These are phyloP conservation scores for Huntiella decipiens DNA, from an alignment of 2,329 filamentous ascomycete genomes.

Conservation along the genomic window DNA sequence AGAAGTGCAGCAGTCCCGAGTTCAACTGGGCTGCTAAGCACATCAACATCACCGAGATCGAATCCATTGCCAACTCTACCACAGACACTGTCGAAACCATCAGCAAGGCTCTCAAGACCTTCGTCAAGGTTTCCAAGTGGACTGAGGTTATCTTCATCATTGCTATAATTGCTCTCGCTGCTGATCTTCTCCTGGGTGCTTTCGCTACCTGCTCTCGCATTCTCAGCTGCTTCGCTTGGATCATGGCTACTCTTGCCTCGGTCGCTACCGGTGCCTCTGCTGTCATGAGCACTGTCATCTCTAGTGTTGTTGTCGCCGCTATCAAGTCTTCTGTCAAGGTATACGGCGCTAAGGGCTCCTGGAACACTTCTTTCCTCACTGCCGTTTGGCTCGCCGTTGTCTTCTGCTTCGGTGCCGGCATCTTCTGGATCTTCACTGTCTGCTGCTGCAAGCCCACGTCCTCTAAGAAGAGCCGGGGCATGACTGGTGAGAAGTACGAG, in stretches of 20 bases:
- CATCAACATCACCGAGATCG: conserved; percentile 44
- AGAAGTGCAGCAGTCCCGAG: conserved; percentile 50
- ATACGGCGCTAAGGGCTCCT: conserved; percentile 48
- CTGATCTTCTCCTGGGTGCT: conserved; percentile 60
- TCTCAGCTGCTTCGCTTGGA: conserved; percentile 64
- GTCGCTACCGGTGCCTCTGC: conserved; percentile 42
- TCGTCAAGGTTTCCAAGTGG: conserved; percentile 58
- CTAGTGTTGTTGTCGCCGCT: conserved; percentile 47
- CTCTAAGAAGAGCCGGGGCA: conserved; percentile 26
- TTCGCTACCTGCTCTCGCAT: conserved; percentile 67
- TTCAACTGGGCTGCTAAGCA: conserved; percentile 61
- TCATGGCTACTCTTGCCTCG: conserved; percentile 46
- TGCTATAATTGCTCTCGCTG: conserved; percentile 47
- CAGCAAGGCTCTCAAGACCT: conserved; percentile 48
- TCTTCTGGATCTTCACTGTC: conserved; percentile 83
- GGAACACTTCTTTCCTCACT: conserved; percentile 53
- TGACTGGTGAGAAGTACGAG: conserved; percentile 23
- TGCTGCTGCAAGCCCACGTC: conserved; percentile 61
- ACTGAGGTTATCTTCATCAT: conserved; percentile 67
- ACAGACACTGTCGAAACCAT: conserved; percentile 42
- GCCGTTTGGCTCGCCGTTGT: conserved; percentile 63
- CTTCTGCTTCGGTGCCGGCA: conserved; percentile 52
- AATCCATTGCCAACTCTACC: conserved; percentile 29
- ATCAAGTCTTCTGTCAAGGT: conserved; percentile 47
- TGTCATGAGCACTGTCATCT: conserved; percentile 55